These are phyloP conservation scores for Pichia kudriavzevii DNA, from an alignment of 1,139 yeast genomes.

Conservation along the genomic window DNA sequence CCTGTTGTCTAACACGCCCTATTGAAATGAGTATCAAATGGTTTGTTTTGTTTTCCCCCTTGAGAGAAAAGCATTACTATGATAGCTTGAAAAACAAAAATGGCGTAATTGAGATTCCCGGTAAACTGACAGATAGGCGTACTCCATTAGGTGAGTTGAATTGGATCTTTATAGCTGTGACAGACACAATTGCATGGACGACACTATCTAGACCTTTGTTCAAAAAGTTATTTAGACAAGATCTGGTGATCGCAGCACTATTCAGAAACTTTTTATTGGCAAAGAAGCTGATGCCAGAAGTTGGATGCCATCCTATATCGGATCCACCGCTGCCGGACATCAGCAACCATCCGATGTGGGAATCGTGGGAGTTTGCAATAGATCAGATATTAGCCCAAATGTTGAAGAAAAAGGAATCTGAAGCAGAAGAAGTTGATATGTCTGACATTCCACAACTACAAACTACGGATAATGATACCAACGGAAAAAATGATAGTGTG, in stretches of 20 bases:
- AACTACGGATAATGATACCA: conserved; percentile 11
- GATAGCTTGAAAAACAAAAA: conserved; percentile 43
- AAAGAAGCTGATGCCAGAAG: conserved; percentile 87
- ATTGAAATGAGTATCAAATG: conserved; percentile 90
- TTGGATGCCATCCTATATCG: conserved; percentile 90
- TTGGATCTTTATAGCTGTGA: conserved; percentile 97
- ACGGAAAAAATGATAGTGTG: no score
- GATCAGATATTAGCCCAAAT: conserved; percentile 83
- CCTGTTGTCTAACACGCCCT: conserved; percentile 93
- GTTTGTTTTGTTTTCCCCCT: conserved; percentile 80
- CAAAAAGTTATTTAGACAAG: conserved; percentile 87
- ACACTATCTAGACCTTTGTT: conserved; percentile 81
- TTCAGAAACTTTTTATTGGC: conserved; percentile 89
- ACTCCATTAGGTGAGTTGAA: conserved; percentile 94
- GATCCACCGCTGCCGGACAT: conserved; percentile 90
- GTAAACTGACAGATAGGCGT: conserved; percentile 82
- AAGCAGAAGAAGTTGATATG: conserved; percentile 19
- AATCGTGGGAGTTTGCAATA: conserved; percentile 95
- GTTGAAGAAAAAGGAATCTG: conserved; percentile 32
- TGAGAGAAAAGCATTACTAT: conserved; percentile 49
- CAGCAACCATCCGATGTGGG: conserved; percentile 91
- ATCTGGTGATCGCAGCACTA: conserved; percentile 91
- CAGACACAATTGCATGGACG: conserved; percentile 98
- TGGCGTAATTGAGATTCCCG: conserved; percentile 73
- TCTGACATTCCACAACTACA: conserved; percentile 24